Evolutionary conservation across 2,329 filamentous ascomycete species (phyloP), one percentile per base, ranked within the genome.

Genomic region (Trichoderma sp.): DNA sequence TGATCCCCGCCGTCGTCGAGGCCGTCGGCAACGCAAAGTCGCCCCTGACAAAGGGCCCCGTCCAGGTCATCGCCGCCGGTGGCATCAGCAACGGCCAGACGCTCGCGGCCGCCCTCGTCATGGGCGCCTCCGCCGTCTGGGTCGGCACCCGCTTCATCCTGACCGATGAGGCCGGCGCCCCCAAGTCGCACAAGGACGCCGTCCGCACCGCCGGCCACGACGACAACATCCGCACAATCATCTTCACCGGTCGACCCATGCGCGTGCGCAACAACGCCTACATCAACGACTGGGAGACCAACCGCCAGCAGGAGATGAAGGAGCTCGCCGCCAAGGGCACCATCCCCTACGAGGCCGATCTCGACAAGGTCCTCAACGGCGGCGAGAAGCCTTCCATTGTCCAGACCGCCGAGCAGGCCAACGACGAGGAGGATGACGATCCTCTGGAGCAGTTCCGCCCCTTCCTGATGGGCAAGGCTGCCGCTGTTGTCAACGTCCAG

Each of bases 141-240:
- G 91, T 99, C 74, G 96, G 96, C 78, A 99, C 96, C 49, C 89
- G 96, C 73, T 99, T 99, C 85, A 91, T 99, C 74, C 88, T 99
- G 71, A 90, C 90, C 68, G 92, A 97, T 74, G 96, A 99, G 86
- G 96, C 96, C 68, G 95, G 96, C 77, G 96, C 96, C 13, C 93
- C 96, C 74, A 91, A 93, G 81, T 88, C 92, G 58, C 95, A 99
- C 87, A 96, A 98, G 85, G 95, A 99, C 79, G 93, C 95, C 71
- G 96, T 99, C 75, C 89, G 89, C 77, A 97, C 95, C 55, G 89
- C 96, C 64, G 89, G 92, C 75, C 97, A 96, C 80, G 94, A 98
- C 82, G 96, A 99, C 83, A 99, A 97, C 78, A 85, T 98, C 79
- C 92, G 93, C 79, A 99, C 96, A 61, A 93, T 98, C 81, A 99